A percentile compares a stretch with the other conserved stretches of the same genome.
phyloP scores from a whole-genome alignment of 1,284 basidiomycete species.

The Coriolopsis trogii region DNA sequence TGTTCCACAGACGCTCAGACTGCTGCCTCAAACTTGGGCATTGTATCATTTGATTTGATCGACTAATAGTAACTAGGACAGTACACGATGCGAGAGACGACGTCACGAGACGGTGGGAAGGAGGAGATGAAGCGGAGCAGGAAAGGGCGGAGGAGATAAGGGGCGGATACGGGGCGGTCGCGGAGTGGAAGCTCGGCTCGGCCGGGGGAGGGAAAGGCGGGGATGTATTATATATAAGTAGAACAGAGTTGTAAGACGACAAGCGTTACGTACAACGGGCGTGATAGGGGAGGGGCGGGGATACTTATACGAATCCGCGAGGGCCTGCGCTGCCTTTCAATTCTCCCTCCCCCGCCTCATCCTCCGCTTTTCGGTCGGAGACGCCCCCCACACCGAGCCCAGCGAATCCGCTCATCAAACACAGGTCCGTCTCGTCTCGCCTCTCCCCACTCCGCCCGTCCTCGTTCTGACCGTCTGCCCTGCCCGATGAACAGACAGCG shows the following conservation, averaged over 20 bases:
- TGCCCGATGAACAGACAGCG: constrained; percentile 11
- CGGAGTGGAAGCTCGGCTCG: too few species aligned
- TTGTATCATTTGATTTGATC: background rate
- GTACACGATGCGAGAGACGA: background rate
- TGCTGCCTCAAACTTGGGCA: background rate
- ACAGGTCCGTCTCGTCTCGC: constrained; percentile 13
- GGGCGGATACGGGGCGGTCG: constrained; percentile 7
- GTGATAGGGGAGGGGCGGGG: background rate
- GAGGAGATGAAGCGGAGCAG: constrained; percentile 10
- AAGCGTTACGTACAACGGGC: background rate
- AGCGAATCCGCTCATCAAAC: constrained; percentile 25
- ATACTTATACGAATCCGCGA: too few species aligned
- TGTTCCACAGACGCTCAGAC: constrained; percentile 7
- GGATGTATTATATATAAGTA: constrained; percentile 15
- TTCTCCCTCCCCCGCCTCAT: constrained; percentile 26
- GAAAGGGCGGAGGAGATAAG: constrained; percentile 20
- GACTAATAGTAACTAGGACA: background rate
- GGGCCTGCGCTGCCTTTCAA: constrained; percentile 23
- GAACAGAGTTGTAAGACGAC: background rate
- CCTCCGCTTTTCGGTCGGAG: constrained; percentile 37
- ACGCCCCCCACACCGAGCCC: constrained; percentile 27
- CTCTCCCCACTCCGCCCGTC: constrained; percentile 14
- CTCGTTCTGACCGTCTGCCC: constrained; percentile 12
- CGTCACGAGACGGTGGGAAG: background rate
- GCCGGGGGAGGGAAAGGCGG: too few species aligned